phyloP scores from a whole-genome alignment of 179 eudicot species.

The Silene noctiflora region DNA sequence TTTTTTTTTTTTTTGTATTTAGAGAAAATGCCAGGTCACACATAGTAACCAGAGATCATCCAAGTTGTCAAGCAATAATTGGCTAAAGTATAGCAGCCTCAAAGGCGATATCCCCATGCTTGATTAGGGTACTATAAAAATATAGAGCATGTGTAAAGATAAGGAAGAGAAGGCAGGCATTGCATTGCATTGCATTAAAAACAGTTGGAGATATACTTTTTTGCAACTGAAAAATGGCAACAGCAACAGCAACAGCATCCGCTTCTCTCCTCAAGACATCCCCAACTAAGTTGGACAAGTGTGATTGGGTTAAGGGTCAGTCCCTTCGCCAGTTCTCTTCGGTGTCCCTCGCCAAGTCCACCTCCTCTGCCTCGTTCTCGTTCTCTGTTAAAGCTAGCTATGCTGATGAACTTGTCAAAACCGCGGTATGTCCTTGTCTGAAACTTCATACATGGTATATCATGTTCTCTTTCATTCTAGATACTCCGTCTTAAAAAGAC shows the following conservation, averaged over 20 bases:
- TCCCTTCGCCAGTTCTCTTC: conserved; percentile 38
- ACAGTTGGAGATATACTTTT: background rate
- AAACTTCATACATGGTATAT: background rate
- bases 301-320: conserved; percentile 54
- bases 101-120: conserved; percentile 35
- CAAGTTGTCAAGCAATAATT: conserved; percentile 36
- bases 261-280: conserved; percentile 52
- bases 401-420: conserved; percentile 61
- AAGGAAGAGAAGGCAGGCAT: conserved; percentile 17
- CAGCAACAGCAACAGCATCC: conserved; percentile 22
- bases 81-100: conserved; percentile 42
- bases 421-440: conserved; percentile 38
- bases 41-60: conserved; percentile 26
- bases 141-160: conserved; percentile 18
- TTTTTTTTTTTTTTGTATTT: no score
- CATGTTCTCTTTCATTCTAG: background rate
- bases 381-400: conserved; percentile 41
- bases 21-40: conserved; percentile 19
- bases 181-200: conserved; percentile 1
- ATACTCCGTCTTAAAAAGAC: background rate
- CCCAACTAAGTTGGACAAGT: conserved; percentile 42
- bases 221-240: conserved; percentile 12
- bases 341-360: conserved; percentile 32
- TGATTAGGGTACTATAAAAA: conserved; percentile 22
- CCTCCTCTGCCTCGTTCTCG: conserved; percentile 24